These are phyloP conservation scores for Rhipidocladum racemiflorum DNA, from an alignment of 176 grass and related monocot species.

Conservation along the genomic window DNA sequence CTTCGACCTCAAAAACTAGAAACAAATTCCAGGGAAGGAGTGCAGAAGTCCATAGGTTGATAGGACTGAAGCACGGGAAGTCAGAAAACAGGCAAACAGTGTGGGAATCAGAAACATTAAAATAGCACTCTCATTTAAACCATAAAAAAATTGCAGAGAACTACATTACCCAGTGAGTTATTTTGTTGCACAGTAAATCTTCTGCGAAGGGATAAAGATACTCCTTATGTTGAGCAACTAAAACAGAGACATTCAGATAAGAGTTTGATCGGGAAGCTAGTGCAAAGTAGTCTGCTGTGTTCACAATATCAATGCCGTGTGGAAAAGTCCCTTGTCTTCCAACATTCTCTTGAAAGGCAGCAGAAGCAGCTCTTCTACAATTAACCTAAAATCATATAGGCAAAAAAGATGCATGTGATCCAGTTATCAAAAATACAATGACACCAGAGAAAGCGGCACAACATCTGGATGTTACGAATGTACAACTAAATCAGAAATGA, in stretches of 20 bases:
- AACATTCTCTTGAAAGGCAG: constrained; percentile 99
- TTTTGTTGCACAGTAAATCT: constrained; percentile 82
- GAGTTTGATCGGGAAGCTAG: constrained; percentile 88
- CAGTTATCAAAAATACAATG: constrained; percentile 26
- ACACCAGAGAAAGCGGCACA: background rate
- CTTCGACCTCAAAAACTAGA: background rate
- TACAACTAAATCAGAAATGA: constrained; percentile 32
- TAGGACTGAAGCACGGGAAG: constrained; percentile 3
- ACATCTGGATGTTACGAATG: constrained; percentile 20
- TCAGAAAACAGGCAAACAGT: constrained; percentile 32
- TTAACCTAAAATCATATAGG: constrained; percentile 66
- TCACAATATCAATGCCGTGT: constrained; percentile 94
- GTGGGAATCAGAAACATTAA: background rate
- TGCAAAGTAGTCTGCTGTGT: constrained; percentile 86
- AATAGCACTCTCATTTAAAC: constrained; percentile 16
- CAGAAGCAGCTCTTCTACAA: constrained; percentile 97
- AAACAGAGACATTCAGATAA: constrained; percentile 80
- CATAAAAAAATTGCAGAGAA: constrained; percentile 18
- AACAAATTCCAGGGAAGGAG: background rate
- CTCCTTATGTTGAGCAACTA: constrained; percentile 70
- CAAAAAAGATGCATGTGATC: constrained; percentile 28
- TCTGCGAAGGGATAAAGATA: constrained; percentile 90
- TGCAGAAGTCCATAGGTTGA: constrained; percentile 10
- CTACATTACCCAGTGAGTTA: constrained; percentile 79
- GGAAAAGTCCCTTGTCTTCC: constrained; percentile 87